Conservation (phyloP, 1,284 basidiomycete genomes). For the Irpex lacteus region DNA sequence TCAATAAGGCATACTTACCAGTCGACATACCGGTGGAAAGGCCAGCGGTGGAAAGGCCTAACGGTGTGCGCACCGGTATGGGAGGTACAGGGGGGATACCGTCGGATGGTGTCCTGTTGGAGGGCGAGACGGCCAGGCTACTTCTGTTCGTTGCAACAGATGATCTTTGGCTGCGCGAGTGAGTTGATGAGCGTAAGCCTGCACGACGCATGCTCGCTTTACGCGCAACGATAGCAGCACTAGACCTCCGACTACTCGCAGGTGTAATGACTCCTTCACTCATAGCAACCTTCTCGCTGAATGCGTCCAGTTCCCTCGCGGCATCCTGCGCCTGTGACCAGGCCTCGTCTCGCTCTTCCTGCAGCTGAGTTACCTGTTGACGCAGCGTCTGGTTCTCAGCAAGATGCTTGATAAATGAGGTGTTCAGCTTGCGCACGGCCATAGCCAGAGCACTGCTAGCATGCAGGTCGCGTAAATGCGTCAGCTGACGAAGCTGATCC, state of each 20-base stretch:
- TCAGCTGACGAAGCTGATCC: constrained; percentile 62
- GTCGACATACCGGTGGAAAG: constrained; percentile 36
- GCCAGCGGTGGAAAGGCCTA: constrained; percentile 39
- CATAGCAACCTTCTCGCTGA: constrained; percentile 37
- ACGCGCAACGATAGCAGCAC: constrained; percentile 54
- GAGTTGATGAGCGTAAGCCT: constrained; percentile 50
- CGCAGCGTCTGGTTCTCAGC: constrained; percentile 53
- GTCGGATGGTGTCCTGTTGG: constrained; percentile 32
- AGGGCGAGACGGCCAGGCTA: constrained; percentile 32
- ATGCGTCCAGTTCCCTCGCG: constrained; percentile 59
- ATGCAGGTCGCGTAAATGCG: constrained; percentile 59
- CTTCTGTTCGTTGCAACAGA: constrained; percentile 42
- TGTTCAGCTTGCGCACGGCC: constrained; percentile 75
- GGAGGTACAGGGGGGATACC: constrained; percentile 56
- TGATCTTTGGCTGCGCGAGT: constrained; percentile 40
- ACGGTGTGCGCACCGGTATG: constrained; percentile 38
- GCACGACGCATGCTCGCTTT: constrained; percentile 65
- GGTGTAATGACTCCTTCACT: constrained; percentile 11
- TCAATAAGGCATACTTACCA: constrained; percentile 27
- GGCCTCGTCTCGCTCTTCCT: constrained; percentile 71
- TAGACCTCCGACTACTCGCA: constrained; percentile 45
- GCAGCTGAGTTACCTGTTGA: constrained; percentile 47
- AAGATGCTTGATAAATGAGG: constrained; percentile 60
- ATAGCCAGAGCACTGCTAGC: constrained; percentile 70
- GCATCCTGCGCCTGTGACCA: constrained; percentile 68